Conservation (phyloP, 2,329 filamentous ascomycete species). For the Colletotrichum tamarilloi region DNA sequence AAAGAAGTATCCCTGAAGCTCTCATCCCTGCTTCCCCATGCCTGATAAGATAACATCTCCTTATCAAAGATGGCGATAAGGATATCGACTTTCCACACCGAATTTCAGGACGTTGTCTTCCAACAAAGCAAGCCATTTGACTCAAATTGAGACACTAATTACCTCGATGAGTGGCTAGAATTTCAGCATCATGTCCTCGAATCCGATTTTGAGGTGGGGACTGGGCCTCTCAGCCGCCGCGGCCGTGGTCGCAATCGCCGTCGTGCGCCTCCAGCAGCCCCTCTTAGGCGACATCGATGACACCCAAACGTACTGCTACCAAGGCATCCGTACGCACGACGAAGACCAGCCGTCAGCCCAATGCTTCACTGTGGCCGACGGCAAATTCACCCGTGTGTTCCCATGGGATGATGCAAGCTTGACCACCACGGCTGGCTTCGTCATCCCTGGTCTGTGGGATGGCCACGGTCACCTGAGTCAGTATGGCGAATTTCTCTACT, state of each 20-base stretch:
- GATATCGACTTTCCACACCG: constrained; percentile 22
- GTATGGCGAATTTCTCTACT: constrained; percentile 75
- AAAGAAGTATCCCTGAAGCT: background rate
- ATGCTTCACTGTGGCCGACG: constrained; percentile 67
- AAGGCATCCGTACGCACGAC: constrained; percentile 50
- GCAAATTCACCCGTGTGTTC: constrained; percentile 62
- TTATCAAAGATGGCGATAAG: constrained; percentile 29
- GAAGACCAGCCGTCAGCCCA: constrained; percentile 50
- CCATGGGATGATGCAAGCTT: constrained; percentile 43
- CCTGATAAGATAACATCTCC: constrained; percentile 20
- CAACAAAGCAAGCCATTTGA: constrained; percentile 1
- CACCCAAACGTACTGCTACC: constrained; percentile 52
- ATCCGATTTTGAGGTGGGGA: constrained; percentile 27
- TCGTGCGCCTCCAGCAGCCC: constrained; percentile 39
- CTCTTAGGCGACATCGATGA: constrained; percentile 15
- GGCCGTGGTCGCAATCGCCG: constrained; percentile 44
- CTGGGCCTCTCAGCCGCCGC: constrained; percentile 43
- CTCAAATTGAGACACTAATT: background rate
- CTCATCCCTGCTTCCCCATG: background rate
- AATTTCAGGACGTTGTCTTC: constrained; percentile 6
- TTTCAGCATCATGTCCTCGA: constrained; percentile 20
- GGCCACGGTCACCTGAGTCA: constrained; percentile 75
- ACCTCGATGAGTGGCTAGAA: constrained; percentile 3
- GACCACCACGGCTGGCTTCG: constrained; percentile 57
- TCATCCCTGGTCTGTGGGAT: constrained; percentile 77